phyloP scores from a whole-genome alignment of 2,329 filamentous ascomycete species.

The Trichoderma afroharzianum region DNA sequence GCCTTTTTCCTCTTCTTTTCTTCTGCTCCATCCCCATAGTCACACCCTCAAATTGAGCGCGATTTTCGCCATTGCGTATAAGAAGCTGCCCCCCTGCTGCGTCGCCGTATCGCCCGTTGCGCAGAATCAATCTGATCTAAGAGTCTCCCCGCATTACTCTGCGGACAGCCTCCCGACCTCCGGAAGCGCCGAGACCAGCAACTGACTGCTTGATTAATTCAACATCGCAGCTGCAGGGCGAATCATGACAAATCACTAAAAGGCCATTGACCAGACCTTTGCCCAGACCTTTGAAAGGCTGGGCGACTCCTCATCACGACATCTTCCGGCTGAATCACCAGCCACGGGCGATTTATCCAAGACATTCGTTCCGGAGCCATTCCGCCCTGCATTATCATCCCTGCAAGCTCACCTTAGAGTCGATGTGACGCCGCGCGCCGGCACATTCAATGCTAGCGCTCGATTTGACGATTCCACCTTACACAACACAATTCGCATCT shows the following conservation, averaged over 20 bases:
- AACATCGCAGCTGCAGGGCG: not conserved
- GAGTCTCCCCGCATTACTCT: constrained; percentile 4
- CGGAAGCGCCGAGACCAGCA: not conserved
- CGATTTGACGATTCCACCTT: not conserved
- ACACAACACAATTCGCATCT: not conserved
- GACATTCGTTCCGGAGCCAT: not conserved
- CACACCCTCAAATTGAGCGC: not conserved
- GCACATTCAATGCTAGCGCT: not conserved
- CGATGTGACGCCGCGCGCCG: constrained; percentile 8
- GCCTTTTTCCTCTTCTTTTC: not conserved
- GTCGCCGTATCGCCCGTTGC: not conserved
- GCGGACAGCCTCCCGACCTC: not conserved
- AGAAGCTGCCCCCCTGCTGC: not conserved
- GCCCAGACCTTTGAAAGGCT: not conserved
- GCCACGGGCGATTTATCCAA: not conserved
- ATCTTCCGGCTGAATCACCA: not conserved
- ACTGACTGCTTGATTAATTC: not conserved
- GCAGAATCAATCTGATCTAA: not conserved
- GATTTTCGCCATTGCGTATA: not conserved
- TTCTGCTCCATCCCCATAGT: not conserved
- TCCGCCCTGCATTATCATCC: not conserved
- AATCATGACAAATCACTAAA: constrained; percentile 1
- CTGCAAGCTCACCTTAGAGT: not conserved
- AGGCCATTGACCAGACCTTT: not conserved
- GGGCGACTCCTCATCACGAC: not conserved